Conservation (phyloP, 192 early-diverging fungal genomes). For the Backusella mclennaniae region DNA sequence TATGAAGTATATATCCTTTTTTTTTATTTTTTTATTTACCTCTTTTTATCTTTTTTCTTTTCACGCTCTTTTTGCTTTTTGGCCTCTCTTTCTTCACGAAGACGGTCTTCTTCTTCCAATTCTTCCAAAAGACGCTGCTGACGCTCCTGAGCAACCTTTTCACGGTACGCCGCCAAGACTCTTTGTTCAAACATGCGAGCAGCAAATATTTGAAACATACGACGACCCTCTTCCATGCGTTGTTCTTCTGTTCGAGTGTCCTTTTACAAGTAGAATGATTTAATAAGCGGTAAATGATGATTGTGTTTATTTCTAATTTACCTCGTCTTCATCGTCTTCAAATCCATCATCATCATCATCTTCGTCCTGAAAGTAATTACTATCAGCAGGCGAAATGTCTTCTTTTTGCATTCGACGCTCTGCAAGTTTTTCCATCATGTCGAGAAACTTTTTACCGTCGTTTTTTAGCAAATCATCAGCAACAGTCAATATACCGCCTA, state of each 20-base stretch:
- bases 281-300: too few relatives aligned
- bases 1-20: too few relatives aligned
- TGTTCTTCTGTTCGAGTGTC: constrained; percentile 80
- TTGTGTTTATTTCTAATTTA: constrained; percentile 21
- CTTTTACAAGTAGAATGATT: background rate
- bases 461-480: constrained; percentile 89
- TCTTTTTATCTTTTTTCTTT: constrained; percentile 73
- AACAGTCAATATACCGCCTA: constrained; percentile 64
- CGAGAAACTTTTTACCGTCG: constrained; percentile 93
- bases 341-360: background rate
- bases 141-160: constrained; percentile 89
- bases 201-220: constrained; percentile 95
- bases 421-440: constrained; percentile 96
- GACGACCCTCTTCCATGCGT: constrained; percentile 88
- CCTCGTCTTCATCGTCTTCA: constrained; percentile 40
- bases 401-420: constrained; percentile 83
- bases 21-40: constrained; percentile 25
- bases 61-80: constrained; percentile 65
- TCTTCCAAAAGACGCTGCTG: constrained; percentile 86
- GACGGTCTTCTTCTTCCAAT: constrained; percentile 81
- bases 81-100: constrained; percentile 51
- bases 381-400: background rate
- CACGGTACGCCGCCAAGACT: constrained; percentile 88
- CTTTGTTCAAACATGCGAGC: constrained; percentile 98
- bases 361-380: background rate